Conservation (phyloP, 2,329 filamentous ascomycete species). For the Hypoxylon sp. region DNA sequence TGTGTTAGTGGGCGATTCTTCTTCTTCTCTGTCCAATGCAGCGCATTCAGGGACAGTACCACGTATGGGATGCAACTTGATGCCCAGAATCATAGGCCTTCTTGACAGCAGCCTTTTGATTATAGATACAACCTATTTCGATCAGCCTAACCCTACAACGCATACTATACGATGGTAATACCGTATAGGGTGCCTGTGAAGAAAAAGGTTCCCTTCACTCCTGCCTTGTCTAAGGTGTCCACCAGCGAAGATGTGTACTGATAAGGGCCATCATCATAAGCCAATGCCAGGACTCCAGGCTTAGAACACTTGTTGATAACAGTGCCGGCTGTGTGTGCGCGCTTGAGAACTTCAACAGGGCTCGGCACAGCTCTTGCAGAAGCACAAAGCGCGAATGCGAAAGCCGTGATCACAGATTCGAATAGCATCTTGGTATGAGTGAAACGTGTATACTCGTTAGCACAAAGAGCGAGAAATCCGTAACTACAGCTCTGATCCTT, state of each 20-base stretch:
- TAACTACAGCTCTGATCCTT: not conserved
- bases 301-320: conserved; percentile 63
- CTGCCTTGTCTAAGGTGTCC: conserved; percentile 64
- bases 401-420: conserved; percentile 44
- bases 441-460: not conserved
- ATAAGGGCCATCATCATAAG: conserved; percentile 69
- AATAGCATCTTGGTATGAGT: conserved; percentile 47
- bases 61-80: conserved; percentile 69
- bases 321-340: conserved; percentile 58
- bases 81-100: conserved; percentile 66
- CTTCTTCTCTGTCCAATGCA: not conserved
- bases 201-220: conserved; percentile 69
- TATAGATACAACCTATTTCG: conserved; percentile 60
- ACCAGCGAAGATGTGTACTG: conserved; percentile 64
- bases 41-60: conserved; percentile 51
- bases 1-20: conserved; percentile 11
- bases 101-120: conserved; percentile 66
- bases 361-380: conserved; percentile 53
- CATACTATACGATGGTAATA: conserved; percentile 17
- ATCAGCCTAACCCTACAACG: conserved; percentile 36
- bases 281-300: conserved; percentile 64
- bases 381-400: conserved; percentile 50
- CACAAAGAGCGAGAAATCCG: not conserved
- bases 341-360: conserved; percentile 60
- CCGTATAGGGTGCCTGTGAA: conserved; percentile 66